Base-by-base conservation (phyloP, 2,329 filamentous ascomycete genomes). In the Malbranchea cinnamomea region DNA sequence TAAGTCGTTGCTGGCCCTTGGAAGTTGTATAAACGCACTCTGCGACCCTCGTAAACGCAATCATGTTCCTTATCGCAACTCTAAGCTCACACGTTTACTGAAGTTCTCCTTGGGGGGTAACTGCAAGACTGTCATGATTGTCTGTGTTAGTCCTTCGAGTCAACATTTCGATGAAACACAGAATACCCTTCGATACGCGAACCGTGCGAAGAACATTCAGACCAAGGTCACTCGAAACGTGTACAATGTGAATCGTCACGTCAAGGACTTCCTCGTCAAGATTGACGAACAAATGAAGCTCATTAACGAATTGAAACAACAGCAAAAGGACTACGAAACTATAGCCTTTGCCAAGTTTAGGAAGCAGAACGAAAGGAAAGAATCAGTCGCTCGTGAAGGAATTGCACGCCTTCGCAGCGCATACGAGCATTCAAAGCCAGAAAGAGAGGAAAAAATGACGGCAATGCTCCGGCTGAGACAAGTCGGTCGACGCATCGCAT, bases 121-220 rank as follows among this genome's bases (percentile, higher is more conserved):
- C 55, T 98, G 89, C 67, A 91, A 85, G 58, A 98, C 89, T 0
- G 89, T 98, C 52, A 98, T 98, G 89, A 95, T 98, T 53, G 89
- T 98, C 15, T 98, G 89, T 47, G 82, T 98, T 31, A 94, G 85
- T 43, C 89, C 89, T 2, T 94, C 84, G 1, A 95, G 89, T 47
- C 79, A 81, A 4, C 89, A 98, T 56, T 98, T 89, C 45, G 89
- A 98, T 53, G 89, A 98, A 58, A 94, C 87, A 0, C 89, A 98
- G 47, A 98, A 98, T 54, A 98, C 89, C 0, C 66, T 98, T 11
- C 80, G 91, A 45, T 98, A 98, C 48, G 89, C 89, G 28, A 95
- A 98, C 55, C 71, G 89, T 42, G 89, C 89, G 35, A 98, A 98
- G 70, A 98, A 98, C 48, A 98, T 98, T 50, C 91, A 95, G 60